Conservation (phyloP, 2,329 filamentous ascomycete species). For the Fusarium musae region DNA sequence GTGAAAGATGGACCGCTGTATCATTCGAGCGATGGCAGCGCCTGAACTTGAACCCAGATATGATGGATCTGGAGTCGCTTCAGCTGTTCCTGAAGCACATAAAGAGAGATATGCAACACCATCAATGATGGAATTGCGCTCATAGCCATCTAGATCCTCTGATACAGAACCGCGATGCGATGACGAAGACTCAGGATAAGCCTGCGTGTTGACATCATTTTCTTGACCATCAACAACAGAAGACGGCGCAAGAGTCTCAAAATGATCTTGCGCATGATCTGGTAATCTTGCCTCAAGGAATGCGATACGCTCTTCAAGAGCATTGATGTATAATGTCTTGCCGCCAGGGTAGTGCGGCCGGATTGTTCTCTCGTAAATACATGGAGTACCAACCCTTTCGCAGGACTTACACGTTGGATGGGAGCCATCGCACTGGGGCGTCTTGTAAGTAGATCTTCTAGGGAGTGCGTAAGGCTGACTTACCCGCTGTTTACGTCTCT, state of each 20-base stretch:
- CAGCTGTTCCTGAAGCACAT: rapidly evolving
- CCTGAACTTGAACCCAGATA: background rate
- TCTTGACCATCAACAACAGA: background rate
- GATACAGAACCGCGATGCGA: background rate
- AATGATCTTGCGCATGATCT: background rate
- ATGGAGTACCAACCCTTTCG: background rate
- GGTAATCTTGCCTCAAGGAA: background rate
- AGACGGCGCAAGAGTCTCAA: background rate
- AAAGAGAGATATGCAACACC: background rate
- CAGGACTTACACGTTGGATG: background rate
- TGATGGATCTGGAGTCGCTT: background rate
- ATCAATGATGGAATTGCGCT: background rate
- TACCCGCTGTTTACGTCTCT: background rate
- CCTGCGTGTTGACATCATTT: rapidly evolving
- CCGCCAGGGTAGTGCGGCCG: background rate
- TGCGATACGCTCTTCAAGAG: background rate
- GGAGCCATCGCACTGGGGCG: background rate
- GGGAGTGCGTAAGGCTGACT: background rate
- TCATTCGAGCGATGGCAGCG: background rate
- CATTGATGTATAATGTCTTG: background rate
- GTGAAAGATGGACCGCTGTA: background rate
- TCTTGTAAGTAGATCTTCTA: rapidly evolving
- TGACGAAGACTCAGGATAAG: background rate
- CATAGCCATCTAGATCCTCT: rapidly evolving
- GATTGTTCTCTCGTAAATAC: background rate